These are phyloP conservation scores for Ophiognomonia clavigignenti-juglandacearum DNA, from an alignment of 2,329 filamentous ascomycete genomes.

Conservation along the genomic window DNA sequence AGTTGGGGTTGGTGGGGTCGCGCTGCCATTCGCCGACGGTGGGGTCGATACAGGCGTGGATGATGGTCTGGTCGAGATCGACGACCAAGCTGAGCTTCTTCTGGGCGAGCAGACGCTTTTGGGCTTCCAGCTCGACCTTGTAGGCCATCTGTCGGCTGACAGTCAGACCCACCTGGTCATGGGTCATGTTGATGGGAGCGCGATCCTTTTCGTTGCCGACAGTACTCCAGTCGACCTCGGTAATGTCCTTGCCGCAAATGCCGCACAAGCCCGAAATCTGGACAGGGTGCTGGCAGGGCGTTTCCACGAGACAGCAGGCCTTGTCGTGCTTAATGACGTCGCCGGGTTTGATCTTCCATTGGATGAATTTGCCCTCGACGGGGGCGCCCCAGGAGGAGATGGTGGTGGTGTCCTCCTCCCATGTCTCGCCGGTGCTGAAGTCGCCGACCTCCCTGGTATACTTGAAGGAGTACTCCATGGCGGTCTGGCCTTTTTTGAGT, in stretches of 20 bases:
- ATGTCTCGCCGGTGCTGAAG: constrained; percentile 50
- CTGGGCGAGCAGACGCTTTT: constrained; percentile 72
- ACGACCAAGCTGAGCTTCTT: constrained; percentile 91
- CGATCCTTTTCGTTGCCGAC: constrained; percentile 74
- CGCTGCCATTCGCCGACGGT: constrained; percentile 94
- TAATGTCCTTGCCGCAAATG: constrained; percentile 95
- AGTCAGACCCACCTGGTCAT: constrained; percentile 82
- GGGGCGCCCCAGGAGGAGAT: constrained; percentile 76
- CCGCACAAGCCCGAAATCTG: constrained; percentile 90
- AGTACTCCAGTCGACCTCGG: constrained; percentile 78
- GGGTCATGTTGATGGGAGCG: constrained; percentile 90
- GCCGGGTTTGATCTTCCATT: constrained; percentile 71
- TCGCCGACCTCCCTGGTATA: constrained; percentile 75
- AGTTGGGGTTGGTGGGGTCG: constrained; percentile 83
- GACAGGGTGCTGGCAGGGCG: constrained; percentile 84
- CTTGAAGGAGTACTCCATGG: constrained; percentile 85
- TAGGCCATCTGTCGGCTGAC: constrained; percentile 80
- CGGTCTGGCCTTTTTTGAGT: constrained; percentile 68
- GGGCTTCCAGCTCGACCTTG: constrained; percentile 78
- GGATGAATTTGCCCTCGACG: constrained; percentile 70
- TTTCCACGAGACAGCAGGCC: constrained; percentile 70
- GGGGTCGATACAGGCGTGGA: constrained; percentile 94
- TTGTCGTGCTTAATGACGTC: constrained; percentile 57
- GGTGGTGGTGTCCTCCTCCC: constrained; percentile 65
- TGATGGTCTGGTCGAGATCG: constrained; percentile 96